Evolutionary conservation across 2,329 filamentous ascomycete species (phyloP).

Genomic region (Ceratocystis variospora): DNA sequence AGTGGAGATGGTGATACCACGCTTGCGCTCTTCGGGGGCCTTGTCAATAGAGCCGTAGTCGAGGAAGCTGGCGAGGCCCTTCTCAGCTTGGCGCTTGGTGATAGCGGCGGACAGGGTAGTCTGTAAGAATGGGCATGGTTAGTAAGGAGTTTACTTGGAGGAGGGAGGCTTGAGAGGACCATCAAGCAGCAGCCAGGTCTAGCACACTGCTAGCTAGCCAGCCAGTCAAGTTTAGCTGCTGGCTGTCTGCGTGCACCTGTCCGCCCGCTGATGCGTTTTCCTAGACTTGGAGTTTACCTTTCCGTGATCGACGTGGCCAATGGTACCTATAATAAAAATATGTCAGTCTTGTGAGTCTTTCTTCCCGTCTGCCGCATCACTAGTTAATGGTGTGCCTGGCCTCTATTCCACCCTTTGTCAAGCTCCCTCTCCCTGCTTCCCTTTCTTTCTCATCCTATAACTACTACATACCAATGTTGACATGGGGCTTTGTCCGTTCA

Average conservation of each 20-base stretch:
- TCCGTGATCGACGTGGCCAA: conserved; percentile 98
- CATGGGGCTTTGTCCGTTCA: conserved; percentile 88
- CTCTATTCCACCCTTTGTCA: neutral
- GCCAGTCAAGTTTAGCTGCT: neutral
- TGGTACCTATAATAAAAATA: conserved; percentile 52
- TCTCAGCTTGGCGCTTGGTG: conserved; percentile 93
- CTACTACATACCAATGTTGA: conserved; percentile 69
- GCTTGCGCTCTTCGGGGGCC: conserved; percentile 97
- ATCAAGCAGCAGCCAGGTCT: neutral
- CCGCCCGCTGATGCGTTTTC: too few relatives aligned
- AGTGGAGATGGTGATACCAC: conserved; percentile 98
- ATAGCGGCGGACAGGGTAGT: conserved; percentile 97
- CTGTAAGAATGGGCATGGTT: conserved; percentile 34
- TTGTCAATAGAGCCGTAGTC: conserved; percentile 98
- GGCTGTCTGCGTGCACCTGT: too few relatives aligned
- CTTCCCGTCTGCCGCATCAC: neutral
- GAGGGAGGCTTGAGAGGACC: neutral
- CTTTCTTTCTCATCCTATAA: neutral
- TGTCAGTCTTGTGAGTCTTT: conserved; percentile 19
- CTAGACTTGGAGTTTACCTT: conserved; percentile 48
- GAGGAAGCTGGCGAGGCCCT: conserved; percentile 86
- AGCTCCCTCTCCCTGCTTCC: neutral
- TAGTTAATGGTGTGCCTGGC: neutral
- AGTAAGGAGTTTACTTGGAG: neutral
- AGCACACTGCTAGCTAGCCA: neutral